These are phyloP conservation scores for Noccaea bulbosa DNA, from an alignment of 345 rosid genomes.

Conservation along the genomic window DNA sequence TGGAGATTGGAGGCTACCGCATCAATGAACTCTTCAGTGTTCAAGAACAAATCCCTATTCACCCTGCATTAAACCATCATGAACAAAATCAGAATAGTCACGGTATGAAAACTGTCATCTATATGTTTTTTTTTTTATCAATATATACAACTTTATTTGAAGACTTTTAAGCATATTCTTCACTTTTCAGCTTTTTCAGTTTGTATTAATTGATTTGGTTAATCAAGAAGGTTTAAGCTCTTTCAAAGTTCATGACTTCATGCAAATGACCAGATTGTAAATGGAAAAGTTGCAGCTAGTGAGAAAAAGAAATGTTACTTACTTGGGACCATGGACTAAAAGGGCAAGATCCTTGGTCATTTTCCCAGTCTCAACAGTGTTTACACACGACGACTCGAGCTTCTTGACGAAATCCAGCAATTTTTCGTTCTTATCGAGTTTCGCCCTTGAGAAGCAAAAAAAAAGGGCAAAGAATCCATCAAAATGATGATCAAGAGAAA, in stretches of 20 bases:
- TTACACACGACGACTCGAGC: constrained; percentile 85
- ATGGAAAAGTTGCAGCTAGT: constrained; percentile 25
- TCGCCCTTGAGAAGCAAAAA: constrained; percentile 59
- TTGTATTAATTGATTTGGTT: background rate
- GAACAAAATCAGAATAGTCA: background rate
- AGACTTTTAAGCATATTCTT: background rate
- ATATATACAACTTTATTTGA: constrained; percentile 4
- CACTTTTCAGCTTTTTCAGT: constrained; percentile 2
- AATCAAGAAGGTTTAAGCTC: constrained; percentile 4
- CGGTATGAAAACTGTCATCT: background rate
- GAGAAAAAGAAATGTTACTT: constrained; percentile 38
- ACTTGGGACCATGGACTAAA: constrained; percentile 82
- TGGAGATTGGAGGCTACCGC: constrained; percentile 69
- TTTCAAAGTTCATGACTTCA: background rate
- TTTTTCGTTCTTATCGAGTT: constrained; percentile 77
- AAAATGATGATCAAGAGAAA: background rate
- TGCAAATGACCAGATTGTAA: constrained; percentile 21
- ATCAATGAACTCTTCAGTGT: constrained; percentile 85
- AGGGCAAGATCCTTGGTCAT: constrained; percentile 98
- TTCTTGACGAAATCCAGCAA: constrained; percentile 77
- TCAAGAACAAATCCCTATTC: constrained; percentile 68
- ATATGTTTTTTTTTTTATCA: background rate
- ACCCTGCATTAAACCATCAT: constrained; percentile 57
- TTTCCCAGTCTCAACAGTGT: constrained; percentile 83
- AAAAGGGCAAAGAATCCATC: background rate